A percentile compares a stretch with the other conserved stretches of the same genome.
These are phyloP conservation scores for Tardiomyces depauwii DNA, from an alignment of 1,139 yeast genomes.

Conservation along the genomic window DNA sequence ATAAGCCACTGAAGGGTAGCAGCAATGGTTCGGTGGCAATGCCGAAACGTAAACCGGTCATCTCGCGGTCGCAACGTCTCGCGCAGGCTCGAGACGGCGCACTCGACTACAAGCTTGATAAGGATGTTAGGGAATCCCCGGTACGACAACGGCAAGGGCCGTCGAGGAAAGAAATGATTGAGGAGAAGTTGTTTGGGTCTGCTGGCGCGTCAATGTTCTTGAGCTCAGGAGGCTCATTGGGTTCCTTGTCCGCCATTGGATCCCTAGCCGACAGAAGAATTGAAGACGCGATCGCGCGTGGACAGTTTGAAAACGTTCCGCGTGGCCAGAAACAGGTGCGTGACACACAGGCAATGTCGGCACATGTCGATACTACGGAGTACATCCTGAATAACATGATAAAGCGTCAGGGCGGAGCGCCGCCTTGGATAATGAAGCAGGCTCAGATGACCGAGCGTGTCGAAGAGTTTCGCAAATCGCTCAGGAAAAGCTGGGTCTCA, in stretches of 20 bases:
- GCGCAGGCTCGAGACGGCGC: slow-evolving; percentile 53
- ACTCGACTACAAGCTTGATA: slow-evolving; percentile 49
- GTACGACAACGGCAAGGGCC: slow-evolving; percentile 4
- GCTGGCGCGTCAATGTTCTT: neutral
- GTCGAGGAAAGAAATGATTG: neutral
- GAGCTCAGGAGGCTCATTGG: neutral
- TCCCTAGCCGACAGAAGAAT: slow-evolving; percentile 66
- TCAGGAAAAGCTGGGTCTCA: neutral
- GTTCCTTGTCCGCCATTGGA: slow-evolving; percentile 27
- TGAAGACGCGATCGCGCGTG: slow-evolving; percentile 61
- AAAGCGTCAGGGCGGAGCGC: slow-evolving; percentile 64
- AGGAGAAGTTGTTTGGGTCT: neutral
- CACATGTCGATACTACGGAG: slow-evolving; percentile 47
- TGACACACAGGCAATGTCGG: slow-evolving; percentile 20
- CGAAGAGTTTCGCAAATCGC: slow-evolving; percentile 31
- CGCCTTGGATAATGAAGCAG: slow-evolving; percentile 86
- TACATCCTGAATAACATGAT: slow-evolving; percentile 62
- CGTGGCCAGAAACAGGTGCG: slow-evolving; percentile 47
- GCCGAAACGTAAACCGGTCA: slow-evolving; percentile 9
- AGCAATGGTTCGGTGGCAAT: slow-evolving; percentile 5
- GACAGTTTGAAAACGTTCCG: slow-evolving; percentile 54
- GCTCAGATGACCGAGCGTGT: slow-evolving; percentile 42
- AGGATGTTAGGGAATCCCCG: slow-evolving; percentile 17
- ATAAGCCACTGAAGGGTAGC: slow-evolving; percentile 33
- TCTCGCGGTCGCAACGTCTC: slow-evolving; percentile 31